Percentiles rank a stretch among this genome's conserved stretches.
Evolutionary conservation across 2,329 filamentous ascomycete species (phyloP).

Genomic region (Cercospora berteroae): DNA sequence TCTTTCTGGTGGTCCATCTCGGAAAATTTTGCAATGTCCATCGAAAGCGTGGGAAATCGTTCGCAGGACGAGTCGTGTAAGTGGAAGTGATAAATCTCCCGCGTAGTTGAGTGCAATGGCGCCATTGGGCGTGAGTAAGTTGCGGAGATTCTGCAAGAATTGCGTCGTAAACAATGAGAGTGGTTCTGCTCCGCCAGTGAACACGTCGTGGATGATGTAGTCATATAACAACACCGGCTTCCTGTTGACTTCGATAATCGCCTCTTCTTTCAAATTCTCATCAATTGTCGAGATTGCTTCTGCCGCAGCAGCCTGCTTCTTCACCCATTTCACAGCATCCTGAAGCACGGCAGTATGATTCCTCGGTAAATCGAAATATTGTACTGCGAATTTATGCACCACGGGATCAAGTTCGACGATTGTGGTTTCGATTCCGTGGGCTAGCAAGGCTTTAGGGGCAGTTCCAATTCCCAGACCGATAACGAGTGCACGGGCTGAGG

Average conservation of each 20-base stretch:
- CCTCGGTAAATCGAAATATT: constrained; percentile 75
- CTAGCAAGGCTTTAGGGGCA: constrained; percentile 78
- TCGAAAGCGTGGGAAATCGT: constrained; percentile 83
- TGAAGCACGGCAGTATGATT: constrained; percentile 78
- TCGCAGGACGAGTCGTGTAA: constrained; percentile 73
- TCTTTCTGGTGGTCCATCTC: constrained; percentile 61
- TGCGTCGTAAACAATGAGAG: constrained; percentile 81
- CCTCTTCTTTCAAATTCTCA: background rate
- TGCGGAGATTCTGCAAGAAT: constrained; percentile 70
- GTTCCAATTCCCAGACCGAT: constrained; percentile 93
- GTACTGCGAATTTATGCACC: constrained; percentile 76
- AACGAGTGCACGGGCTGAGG: constrained; percentile 62
- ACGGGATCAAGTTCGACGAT: constrained; percentile 92
- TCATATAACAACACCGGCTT: constrained; percentile 56
- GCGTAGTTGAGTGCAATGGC: constrained; percentile 96
- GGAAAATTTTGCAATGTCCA: constrained; percentile 79
- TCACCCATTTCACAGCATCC: constrained; percentile 72
- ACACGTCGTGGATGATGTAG: constrained; percentile 97
- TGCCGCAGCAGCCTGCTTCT: constrained; percentile 45
- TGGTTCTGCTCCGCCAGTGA: constrained; percentile 92
- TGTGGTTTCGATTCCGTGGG: constrained; percentile 87
- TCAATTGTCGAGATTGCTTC: background rate
- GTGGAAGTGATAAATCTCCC: constrained; percentile 75
- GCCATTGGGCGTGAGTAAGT: constrained; percentile 68
- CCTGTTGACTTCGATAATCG: background rate